Conservation (phyloP, 2,329 filamentous ascomycete species). For the Pseudogymnoascus sp. region DNA sequence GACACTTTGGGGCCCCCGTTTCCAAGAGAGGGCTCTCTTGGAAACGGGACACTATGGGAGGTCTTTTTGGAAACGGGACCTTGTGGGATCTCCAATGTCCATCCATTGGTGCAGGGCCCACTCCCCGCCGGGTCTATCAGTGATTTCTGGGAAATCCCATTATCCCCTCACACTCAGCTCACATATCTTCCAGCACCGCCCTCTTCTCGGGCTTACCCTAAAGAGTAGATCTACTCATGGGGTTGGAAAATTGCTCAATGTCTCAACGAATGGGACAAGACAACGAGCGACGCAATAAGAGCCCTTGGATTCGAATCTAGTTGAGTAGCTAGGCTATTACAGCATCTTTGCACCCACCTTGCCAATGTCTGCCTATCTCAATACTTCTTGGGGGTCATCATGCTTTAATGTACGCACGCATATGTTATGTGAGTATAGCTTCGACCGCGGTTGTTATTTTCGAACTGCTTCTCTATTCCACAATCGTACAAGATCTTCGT, state of each 20-base stretch:
- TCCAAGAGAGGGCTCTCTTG: too few species aligned
- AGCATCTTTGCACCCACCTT: neutral
- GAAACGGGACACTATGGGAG: neutral
- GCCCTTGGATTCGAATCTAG: neutral
- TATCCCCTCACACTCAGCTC: neutral
- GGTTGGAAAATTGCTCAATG: neutral
- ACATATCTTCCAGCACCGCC: neutral
- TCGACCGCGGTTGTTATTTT: neutral
- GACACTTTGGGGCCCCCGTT: neutral
- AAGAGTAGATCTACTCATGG: constrained; percentile 4
- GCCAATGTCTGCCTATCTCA: too few species aligned
- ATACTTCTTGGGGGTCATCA: neutral
- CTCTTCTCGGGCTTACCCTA: neutral
- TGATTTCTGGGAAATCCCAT: neutral
- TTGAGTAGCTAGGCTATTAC: neutral
- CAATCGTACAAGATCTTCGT: neutral
- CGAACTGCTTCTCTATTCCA: neutral
- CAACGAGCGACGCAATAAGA: neutral
- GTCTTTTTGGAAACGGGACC: neutral
- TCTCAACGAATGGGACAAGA: neutral
- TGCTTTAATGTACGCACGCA: neutral
- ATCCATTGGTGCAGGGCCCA: neutral
- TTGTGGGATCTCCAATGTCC: neutral
- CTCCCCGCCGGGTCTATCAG: constrained; percentile 3
- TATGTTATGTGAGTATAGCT: neutral